Conservation (phyloP, 208 protist species). For the Spongospora subterranea region DNA sequence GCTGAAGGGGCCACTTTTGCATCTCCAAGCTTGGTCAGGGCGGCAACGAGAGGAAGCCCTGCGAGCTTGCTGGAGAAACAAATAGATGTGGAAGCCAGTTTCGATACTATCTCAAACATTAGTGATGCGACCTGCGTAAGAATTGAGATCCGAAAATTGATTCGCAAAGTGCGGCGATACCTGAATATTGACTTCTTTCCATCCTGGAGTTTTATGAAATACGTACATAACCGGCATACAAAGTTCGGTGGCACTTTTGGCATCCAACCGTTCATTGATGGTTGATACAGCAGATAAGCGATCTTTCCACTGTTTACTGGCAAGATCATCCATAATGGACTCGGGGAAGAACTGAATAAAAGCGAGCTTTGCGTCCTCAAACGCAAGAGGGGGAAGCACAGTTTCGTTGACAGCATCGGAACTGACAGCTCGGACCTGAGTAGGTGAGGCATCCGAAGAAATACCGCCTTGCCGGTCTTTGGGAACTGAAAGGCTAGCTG, state of each 20-base stretch:
- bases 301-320: conserved; percentile 42
- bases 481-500: no score
- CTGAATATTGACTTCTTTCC: conserved; percentile 53
- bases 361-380: neutral
- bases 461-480: no score
- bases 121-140: neutral
- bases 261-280: neutral
- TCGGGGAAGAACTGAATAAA: neutral
- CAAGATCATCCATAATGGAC: neutral
- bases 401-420: neutral
- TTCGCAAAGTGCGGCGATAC: neutral
- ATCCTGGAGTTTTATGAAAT: conserved; percentile 14
- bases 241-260: neutral
- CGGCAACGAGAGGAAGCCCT: neutral
- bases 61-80: conserved; percentile 10
- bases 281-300: neutral
- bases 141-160: neutral
- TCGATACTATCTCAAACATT: conserved; percentile 30
- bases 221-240: neutral
- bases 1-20: neutral
- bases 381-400: neutral
- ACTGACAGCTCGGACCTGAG: neutral
- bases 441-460: neutral
- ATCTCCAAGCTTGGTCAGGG: conserved; percentile 18
- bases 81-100: conserved; percentile 31